Evolutionary conservation across 345 rosid genomes (phyloP), one percentile per base, ranked within the genome.

Genomic region (Schrenkiella parvula): DNA sequence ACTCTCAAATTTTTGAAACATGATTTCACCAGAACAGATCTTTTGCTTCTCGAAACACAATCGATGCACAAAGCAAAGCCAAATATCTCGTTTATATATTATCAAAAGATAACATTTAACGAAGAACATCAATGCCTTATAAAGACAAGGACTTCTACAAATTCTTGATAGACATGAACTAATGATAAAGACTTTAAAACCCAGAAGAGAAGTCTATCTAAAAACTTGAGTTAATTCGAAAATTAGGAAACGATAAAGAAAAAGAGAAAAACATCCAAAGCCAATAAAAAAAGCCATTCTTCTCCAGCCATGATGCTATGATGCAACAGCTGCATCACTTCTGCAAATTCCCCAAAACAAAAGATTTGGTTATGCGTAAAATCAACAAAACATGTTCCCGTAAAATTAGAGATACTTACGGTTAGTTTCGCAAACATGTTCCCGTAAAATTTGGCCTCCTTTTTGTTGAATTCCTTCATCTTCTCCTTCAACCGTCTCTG

Each of bases 391-490:
- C 12, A 34, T 7, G 4, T 18, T 44, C 7, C 21, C 19, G 3
- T 19, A 77, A 25, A 17, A 68, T 71, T 8, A 18, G 62, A 67
- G 76, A 52, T 10, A 68, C 82, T 75, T 71, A 71, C 81, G 19
- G 67, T 85, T 80, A 87, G 83, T 80, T 84, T 90, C 23, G 90
- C 92, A 63, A 90, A 88, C 88, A 90, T 90, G 80, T 88, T 87
- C 55, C 95, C 87, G 6, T 90, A 90, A 56, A 90, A 85, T 51
- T 90, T 82, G 2, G 99, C 97, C 21, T 95, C 95, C 74, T 90
- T 95, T 80, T 84, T 88, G 47, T 92, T 92, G 56, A 53, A 92
- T 32, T 95, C 99, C 72, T 82, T 92, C 75, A 87, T 71, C 75
- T 86, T 95, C 75, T 85, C 96, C 83, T 87, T 92, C 86, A 95